Evolutionary conservation across 768 basidiomycete genomes (phyloP), one percentile per base, ranked within the genome.

Genomic region (Grammothele lineata): DNA sequence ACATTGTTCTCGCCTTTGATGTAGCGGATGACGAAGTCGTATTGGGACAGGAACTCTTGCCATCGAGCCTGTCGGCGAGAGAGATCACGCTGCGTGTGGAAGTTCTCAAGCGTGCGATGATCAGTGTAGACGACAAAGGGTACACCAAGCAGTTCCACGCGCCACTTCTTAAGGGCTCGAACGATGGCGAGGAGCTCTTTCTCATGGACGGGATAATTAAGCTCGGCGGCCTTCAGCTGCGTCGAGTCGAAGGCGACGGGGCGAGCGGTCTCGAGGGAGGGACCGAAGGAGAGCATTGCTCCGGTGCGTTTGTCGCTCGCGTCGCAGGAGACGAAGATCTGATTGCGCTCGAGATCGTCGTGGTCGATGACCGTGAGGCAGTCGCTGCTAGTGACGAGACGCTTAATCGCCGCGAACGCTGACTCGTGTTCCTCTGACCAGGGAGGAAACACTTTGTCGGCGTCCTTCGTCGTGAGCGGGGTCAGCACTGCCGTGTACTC

Each of bases 1-100:
- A n/a, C n/a, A n/a, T 77, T 75, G 0, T 64, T 58, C 1, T 56
- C 53, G 0, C 73, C 74, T 0, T 55, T 37, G 61, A 77, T 48
- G 44, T 73, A 75, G 3, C 44, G 40, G 15, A 74, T 66, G 0
- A 51, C 34, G 38, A 57, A 58, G 33, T 75, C 64, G 45, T 71
- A 77, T 15, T 67, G 55, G 0, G 53, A 44, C 0, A 78, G 48
- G 18, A 66, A 65, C 45, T 74, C 64, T 3, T 68, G 22, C 75
- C 74, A 75, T 0, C 65, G 51, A 0, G 62, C 62, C 26, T 73
- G 74, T 0, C 65, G 43, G 0, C 59, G 48, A 0, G 63, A 71
- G 1, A 75, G 49, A 19, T 70, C 56, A 3, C 43, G 33, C 43
- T 74, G 71, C 0, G 43, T 51, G 1, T 57, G 9, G 41, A 73